Conservation (phyloP, 768 basidiomycete genomes). For the Lyophyllum semitale region DNA sequence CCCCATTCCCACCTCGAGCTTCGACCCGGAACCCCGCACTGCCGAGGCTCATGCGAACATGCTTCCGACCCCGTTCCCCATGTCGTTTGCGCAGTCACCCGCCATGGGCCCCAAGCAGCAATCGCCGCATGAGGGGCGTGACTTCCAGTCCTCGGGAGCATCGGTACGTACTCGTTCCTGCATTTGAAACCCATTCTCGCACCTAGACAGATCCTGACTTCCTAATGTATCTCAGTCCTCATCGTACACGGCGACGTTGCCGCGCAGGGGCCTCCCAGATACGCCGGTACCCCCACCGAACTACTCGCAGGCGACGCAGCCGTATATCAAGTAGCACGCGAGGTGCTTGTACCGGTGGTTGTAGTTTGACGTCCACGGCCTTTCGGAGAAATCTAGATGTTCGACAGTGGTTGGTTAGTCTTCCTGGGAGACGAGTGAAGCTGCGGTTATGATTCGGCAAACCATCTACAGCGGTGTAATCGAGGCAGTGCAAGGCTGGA, state of each 20-base stretch:
- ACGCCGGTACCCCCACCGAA: not conserved
- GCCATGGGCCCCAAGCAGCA: no score
- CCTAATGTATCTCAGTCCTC: no score
- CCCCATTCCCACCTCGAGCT: conserved; percentile 5
- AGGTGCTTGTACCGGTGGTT: not conserved
- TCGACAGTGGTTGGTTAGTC: no score
- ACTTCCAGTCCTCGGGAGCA: not conserved
- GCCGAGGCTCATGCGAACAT: not conserved
- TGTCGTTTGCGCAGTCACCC: no score
- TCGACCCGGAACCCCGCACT: not conserved
- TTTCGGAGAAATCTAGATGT: no score
- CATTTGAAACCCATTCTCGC: no score
- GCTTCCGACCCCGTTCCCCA: not conserved
- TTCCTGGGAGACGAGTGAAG: not conserved
- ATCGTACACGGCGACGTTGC: no score
- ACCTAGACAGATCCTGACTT: no score
- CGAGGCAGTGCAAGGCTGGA: no score
- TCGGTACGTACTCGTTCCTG: no score
- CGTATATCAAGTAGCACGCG: not conserved
- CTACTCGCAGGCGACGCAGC: conserved; percentile 3
- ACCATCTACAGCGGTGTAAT: not conserved
- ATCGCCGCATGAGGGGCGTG: not conserved
- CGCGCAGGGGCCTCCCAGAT: no score
- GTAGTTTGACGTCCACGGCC: no score
- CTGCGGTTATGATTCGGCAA: not conserved